These are phyloP conservation scores for Candida mattraensis DNA, from an alignment of 805 yeast genomes.

Conservation along the genomic window DNA sequence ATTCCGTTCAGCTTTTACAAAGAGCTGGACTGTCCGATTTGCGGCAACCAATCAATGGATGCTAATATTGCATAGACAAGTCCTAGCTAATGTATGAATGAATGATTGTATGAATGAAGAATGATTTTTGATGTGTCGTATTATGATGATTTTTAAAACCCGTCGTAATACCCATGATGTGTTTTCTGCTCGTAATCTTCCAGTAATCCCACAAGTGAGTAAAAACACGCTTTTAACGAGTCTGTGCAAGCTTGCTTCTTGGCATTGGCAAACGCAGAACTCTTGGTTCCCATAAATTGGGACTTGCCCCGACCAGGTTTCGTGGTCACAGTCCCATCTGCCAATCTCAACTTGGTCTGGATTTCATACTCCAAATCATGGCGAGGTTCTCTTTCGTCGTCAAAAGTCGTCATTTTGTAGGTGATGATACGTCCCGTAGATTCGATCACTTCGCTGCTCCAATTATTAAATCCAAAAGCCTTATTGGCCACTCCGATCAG, in stretches of 20 bases:
- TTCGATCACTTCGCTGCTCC: constrained; percentile 42
- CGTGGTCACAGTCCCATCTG: constrained; percentile 43
- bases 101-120: too few species aligned
- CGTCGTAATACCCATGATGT: constrained; percentile 23
- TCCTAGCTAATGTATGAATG: too few species aligned
- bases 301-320: constrained; percentile 42
- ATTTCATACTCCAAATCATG: constrained; percentile 23
- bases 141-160: constrained; percentile 3
- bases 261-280: constrained; percentile 37
- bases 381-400: constrained; percentile 19
- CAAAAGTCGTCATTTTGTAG: constrained; percentile 15
- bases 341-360: constrained; percentile 37
- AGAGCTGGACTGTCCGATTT: constrained; percentile 27
- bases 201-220: constrained; percentile 34
- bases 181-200: constrained; percentile 30
- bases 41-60: constrained; percentile 19
- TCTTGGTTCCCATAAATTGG: constrained; percentile 34
- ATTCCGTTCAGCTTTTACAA: constrained; percentile 26
- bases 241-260: constrained; percentile 50
- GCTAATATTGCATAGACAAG: constrained; percentile 7
- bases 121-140: too few species aligned
- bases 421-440: constrained; percentile 17
- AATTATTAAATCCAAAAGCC: constrained; percentile 52
- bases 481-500: constrained; percentile 43
- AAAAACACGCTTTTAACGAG: constrained; percentile 44